Evolutionary conservation across 306 rosid genomes (phyloP).

Genomic region (Sindora glabra): DNA sequence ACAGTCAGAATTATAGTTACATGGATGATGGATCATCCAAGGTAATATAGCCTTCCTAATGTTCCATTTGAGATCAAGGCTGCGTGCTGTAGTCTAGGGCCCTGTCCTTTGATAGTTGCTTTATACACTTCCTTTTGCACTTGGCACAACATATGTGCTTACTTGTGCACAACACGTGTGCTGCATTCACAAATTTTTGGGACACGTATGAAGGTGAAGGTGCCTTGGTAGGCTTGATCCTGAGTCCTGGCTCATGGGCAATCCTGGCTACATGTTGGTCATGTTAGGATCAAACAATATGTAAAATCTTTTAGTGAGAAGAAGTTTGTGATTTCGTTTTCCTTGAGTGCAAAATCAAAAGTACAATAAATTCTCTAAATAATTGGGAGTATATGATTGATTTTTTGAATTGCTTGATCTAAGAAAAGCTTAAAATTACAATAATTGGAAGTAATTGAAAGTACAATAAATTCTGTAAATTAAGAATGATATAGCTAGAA

Average conservation of each 20-base stretch:
- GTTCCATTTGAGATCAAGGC: not conserved
- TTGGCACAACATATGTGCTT: not conserved
- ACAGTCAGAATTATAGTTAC: slow-evolving; percentile 47
- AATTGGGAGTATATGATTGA: not conserved
- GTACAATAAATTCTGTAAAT: too few species aligned
- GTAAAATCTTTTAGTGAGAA: not conserved
- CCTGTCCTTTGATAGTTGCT: not conserved
- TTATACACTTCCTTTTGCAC: not conserved
- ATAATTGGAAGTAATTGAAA: too few species aligned
- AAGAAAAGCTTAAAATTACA: too few species aligned
- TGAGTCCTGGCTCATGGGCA: not conserved
- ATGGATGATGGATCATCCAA: slow-evolving; percentile 69
- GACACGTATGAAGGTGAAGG: not conserved
- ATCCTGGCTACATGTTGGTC: not conserved
- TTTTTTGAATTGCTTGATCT: not conserved
- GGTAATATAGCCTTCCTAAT: slow-evolving; percentile 25
- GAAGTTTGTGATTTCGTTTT: not conserved
- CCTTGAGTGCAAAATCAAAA: not conserved
- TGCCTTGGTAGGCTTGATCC: not conserved
- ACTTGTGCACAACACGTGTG: not conserved
- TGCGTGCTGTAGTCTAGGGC: not conserved
- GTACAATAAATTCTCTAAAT: too few species aligned
- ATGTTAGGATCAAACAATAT: not conserved
- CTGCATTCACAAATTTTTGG: too few species aligned
- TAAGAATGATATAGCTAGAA: not conserved